Base-by-base conservation (phyloP, 208 protist species). In the Sergeia podlipaevii region DNA sequence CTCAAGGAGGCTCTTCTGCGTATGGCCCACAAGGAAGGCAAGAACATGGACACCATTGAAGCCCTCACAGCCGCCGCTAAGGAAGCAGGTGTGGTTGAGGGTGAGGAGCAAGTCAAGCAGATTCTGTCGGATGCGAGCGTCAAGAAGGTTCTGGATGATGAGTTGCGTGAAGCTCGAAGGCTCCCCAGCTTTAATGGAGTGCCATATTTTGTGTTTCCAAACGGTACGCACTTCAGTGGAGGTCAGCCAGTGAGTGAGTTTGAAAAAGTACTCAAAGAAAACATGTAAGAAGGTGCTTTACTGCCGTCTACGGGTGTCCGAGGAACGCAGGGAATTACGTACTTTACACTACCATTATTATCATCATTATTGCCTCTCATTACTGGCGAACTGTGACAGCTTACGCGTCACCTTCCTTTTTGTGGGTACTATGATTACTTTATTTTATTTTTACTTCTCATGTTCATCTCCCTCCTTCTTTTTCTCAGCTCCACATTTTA, bases 1-100 rank as follows among this genome's bases (percentile, higher is more conserved):
- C 43, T 70, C 21, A 75, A 75, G 55, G 70, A 70, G 39, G 63
- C 59, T 23, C 54, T 77, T 61, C 63, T 77, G 37, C 70, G 70
- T 50, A 65, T 65, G 70, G 58, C 70, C 5, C 70, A 77, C 58
- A 47, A 46, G n/a, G 50, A 65, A 28, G 44, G 63, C 10, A 71
- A 71, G 56, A 70, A 71, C 50, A 28, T 77, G 13, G 63, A 71
- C 41, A 24, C 29, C 23, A 3, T 63, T n/a, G 41, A 45, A 4
- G 43, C 41, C 11, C 54, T 71, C 17, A 34, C 33, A 6, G 60
- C 59, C 0, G 64, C 70, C 0, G 58, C 58, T 3, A 45, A 61
- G 41, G 63, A 77, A 50, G 63, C 53, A 1, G 55, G 60, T 4
- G 48, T 71, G 27, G 68, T 56, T 1, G 3, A 20, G 23, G 65